Percentiles rank a stretch among this genome's conserved stretches.
Evolutionary conservation across 352 stramenopile genomes (phyloP).

Genomic region (Plasmopara halstedii): DNA sequence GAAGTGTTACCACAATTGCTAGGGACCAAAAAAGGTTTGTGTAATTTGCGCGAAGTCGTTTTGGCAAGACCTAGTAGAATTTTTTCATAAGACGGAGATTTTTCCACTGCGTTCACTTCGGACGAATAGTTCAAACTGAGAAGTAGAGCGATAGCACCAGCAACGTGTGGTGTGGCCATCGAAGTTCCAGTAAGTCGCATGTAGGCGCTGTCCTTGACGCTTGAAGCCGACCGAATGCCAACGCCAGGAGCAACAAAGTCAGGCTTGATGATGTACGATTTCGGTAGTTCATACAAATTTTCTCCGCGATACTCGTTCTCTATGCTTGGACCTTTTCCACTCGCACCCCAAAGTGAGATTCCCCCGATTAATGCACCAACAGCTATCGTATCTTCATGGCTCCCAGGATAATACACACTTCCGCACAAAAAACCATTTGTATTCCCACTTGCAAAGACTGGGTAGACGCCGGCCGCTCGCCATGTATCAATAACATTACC

Average conservation of each 20-base stretch:
- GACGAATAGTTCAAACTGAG: slow-evolving; percentile 27
- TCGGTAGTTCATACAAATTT: not conserved
- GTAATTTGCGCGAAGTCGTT: slow-evolving; percentile 36
- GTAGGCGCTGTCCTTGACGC: slow-evolving; percentile 43
- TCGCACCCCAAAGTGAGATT: slow-evolving; percentile 56
- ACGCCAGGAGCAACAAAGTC: slow-evolving; percentile 68
- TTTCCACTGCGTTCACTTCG: slow-evolving; percentile 3
- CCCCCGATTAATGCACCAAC: slow-evolving; percentile 56
- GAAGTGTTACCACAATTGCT: slow-evolving; percentile 53
- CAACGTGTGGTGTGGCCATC: slow-evolving; percentile 68
- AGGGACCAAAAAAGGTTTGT: slow-evolving; percentile 62
- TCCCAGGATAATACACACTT: slow-evolving; percentile 61
- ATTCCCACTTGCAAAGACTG: slow-evolving; percentile 63
- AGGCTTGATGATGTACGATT: slow-evolving; percentile 45
- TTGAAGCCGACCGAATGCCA: slow-evolving; percentile 57
- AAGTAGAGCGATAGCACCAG: slow-evolving; percentile 50
- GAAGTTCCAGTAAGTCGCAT: slow-evolving; percentile 64
- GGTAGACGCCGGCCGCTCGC: slow-evolving; percentile 36
- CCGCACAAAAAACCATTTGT: slow-evolving; percentile 67
- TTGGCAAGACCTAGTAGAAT: slow-evolving; percentile 28
- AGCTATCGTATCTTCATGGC: slow-evolving; percentile 39
- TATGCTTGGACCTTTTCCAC: slow-evolving; percentile 52
- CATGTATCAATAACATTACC: slow-evolving; percentile 48
- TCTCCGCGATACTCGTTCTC: slow-evolving; percentile 12
- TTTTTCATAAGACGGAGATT: slow-evolving; percentile 18